Base-by-base conservation (phyloP, 805 yeast genomes). In the Hanseniaspora meyeri region DNA sequence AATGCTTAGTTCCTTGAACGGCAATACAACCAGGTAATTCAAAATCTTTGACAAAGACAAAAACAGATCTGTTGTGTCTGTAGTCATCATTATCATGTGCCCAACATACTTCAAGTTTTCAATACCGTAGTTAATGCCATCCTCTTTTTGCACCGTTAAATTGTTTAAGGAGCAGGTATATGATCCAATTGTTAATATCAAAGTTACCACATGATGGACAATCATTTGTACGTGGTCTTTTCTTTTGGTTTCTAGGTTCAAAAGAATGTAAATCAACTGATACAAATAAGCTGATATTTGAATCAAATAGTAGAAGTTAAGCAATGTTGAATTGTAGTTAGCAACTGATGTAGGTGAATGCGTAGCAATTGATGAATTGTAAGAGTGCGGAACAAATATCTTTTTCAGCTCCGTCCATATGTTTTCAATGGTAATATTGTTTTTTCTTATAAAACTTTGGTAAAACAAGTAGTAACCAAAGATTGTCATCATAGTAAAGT, bases 171-270 rank as follows among this genome's bases (percentile, higher is more conserved):
- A 82, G 66, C 79, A 81, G 64, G 72, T 74, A 68, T 88, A 89
- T 1, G 93, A 83, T 1, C 93, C 91, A 12, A 76, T 66, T 31
- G 85, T 76, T 56, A 89, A 74, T 24, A 73, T 62, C 62, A 82
- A 76, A 0, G 97, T 89, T 57, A 90, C 82, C 57, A 90, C 80
- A 68, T 89, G 97, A 67, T 89, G 97, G 48, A 82, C 71, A 64
- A 88, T 80, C 97, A 89, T 89, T 69, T 89, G 95, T 62, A 70
- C 68, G 66, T 86, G 82, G 66, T 89, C 97, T 66, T 87, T 87
- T 60, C 97, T 78, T 60, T 76, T 78, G 59, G 79, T 82, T 69
- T 89, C 97, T 52, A 88, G 69, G 69, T 87, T 80, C 59, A 90
- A 73, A 2, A 53, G 20, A 17, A 53, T 53, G 34, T 85, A 86